Conservation (phyloP, 441 rosid genomes). For the Syzygium syzygioides region DNA sequence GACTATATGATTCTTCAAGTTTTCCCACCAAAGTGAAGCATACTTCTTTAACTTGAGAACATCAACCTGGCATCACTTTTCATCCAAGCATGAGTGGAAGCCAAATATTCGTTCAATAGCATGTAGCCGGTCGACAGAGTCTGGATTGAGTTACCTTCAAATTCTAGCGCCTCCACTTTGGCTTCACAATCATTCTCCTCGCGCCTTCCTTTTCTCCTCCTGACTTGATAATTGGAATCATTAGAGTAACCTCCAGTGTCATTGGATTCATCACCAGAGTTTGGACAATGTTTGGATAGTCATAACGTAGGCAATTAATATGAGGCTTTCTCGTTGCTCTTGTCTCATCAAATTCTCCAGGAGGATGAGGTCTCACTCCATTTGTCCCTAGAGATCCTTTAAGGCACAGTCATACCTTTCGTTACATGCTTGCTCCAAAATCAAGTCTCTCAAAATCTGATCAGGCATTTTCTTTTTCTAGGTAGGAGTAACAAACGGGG, state of each 20-base stretch:
- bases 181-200: not conserved
- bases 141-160: not conserved
- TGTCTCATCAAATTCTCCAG: too few relatives aligned
- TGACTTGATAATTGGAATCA: not conserved
- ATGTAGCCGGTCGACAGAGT: not conserved
- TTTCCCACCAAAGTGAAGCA: not conserved
- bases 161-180: not conserved
- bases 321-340: too few relatives aligned
- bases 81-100: not conserved
- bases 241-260: not conserved
- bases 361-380: too few relatives aligned
- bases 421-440: too few relatives aligned
- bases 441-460: too few relatives aligned
- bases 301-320: too few relatives aligned
- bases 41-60: not conserved
- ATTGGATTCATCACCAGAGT: too few relatives aligned
- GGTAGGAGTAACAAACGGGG: too few relatives aligned
- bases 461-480: too few relatives aligned
- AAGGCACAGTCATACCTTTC: too few relatives aligned
- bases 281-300: too few relatives aligned
- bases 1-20: not conserved
- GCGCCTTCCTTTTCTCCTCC: not conserved
- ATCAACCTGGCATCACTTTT: not conserved
- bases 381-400: too few relatives aligned
- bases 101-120: not conserved